Evolutionary conservation across 164 flowering plant species (phyloP), one percentile per base, ranked within the genome.

Genomic region (Vitis riparia): DNA sequence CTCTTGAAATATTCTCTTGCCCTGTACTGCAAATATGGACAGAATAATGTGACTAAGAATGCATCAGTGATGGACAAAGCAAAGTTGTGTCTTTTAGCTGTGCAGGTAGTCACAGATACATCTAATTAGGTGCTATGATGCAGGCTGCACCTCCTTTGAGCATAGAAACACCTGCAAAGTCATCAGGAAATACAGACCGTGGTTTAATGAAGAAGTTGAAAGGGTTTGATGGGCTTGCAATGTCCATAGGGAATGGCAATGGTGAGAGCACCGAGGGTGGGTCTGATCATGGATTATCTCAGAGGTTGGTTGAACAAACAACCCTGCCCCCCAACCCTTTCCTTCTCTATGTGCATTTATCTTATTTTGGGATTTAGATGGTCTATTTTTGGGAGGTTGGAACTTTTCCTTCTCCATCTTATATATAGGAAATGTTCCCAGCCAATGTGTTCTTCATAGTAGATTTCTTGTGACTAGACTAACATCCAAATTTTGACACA

Each of bases 211-310:
- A 89, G 75, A 91, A 92, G 69, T 65, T 87, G 80, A 94, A 91
- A 86, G 84, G 87, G 52, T 81, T 84, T 79, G 89, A 89, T 80
- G 97, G 91, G 65, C 87, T 91, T 63, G 87, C 90, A 63, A 90
- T 88, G 81, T 84, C 97, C 55, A 78, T 86, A 44, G 92, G 94
- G 80, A 88, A 84, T 84, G 89, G 83, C 60, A 80, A 73, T 67
- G 70, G 78, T 61, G 87, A 83, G 51, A 84, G 76, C 64, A 80
- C 80, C 44, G 89, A 76, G 48, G 85, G 73, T 64, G 86, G 75
- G 15, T 62, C 77, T 66, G 81, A 82, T 12, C 75, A 67, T 29
- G 71, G 76, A 55, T 14, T 57, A 49, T 85, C 88, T 15, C 78
- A 79, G 71, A 82, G 91, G 89, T 85, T 72, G 58, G 83, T 59